Evolutionary conservation across 768 basidiomycete genomes (phyloP), one percentile per base, ranked within the genome.

Genomic region (Tylopilus balloui): DNA sequence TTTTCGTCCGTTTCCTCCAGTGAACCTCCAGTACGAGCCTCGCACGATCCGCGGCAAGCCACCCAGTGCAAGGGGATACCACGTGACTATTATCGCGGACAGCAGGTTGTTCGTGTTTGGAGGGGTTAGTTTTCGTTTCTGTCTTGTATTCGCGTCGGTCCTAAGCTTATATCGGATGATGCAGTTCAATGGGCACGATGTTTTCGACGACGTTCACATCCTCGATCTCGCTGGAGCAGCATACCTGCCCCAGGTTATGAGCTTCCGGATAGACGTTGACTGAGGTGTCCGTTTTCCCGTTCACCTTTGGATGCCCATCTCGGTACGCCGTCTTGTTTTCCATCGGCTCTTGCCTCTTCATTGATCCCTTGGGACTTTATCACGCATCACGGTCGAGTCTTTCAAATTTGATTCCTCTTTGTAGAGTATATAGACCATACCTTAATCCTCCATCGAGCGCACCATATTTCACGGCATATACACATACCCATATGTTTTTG

Each of bases 181-280:
- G 0, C 45, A 67, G 42, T 87, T 85, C 59, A 92, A 94, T 38
- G 93, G 92, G 2, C 79, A 78, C 42, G 82, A 81, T 15, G 83
- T 88, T 3, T 92, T 81, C 59, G 89, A 92, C 56, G 93, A 95
- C 68, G 83, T 93, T 31, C 78, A 86, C 67, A 77, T 87, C 32
- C 73, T 96, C 38, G 93, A 97, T 61, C 75, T 95, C 28, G 89
- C 90, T 4, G 89, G 86, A 10, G 79, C 84, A 5, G 92, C 90
- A 31, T 96, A 94, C 69, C 71, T 95, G 19, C 91, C 92, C 0
- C 92, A 95, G 65, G 89, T 92, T 10, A 90, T 86, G 52, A 84
- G 83, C 65, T 86, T 85, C 61, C 73, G 70, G 27, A 77, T 88
- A 58, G 80, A 83, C 36, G 63, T 72, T 1, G 52, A 52, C 17